Evolutionary conservation across 768 basidiomycete genomes (phyloP), one percentile per base, ranked within the genome.

Genomic region (Tephrocybe sp.): DNA sequence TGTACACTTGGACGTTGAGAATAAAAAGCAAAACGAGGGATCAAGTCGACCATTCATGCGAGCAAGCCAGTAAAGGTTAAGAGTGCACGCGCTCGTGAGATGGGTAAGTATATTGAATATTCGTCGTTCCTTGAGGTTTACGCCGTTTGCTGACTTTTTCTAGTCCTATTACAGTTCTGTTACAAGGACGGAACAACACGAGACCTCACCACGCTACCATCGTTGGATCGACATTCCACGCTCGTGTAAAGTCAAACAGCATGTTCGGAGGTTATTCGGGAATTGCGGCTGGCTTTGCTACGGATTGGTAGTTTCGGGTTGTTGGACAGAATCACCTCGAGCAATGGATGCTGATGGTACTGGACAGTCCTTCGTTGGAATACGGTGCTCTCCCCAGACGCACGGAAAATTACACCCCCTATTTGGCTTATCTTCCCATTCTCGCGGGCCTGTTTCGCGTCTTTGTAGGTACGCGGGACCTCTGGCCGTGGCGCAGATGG

Each of bases 371-470:
- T 71, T 58, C 17, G 66, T 69, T 14, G 73, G 61, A 54, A 79
- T 9, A 90, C 65, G 1, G 79, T 85, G 38, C 76, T 79, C 15
- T 79, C 70, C 1, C 89, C 90, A 11, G 81, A 75, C 2, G 75
- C 68, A 20, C 83, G 78, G 68, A 92, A 88, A 45, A 92, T 86
- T 0, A 88, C 89, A 7, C 88, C 89, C 0, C 86, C 83, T 3
- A 83, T 77, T 34, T 73, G 73, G 48, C 70, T 73, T 30, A 5
- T 30, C 28, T 11, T 30, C 6, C 28, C 28, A 30, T 30, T 30
- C 28, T 30, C 28, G 28, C 28, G 28, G 6, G 28, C 28, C 11
- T 30, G 28, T 30, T 30, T 30, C 28, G 28, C 28, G 28, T 30
- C 28, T 11, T 30, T 30, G 28, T 5, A 30, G 28, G 28, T 30